A percentile compares a stretch with the other conserved stretches of the same genome.
phyloP scores from a whole-genome alignment of 1,139 yeast species.

The Magnusiomyces ingens region DNA sequence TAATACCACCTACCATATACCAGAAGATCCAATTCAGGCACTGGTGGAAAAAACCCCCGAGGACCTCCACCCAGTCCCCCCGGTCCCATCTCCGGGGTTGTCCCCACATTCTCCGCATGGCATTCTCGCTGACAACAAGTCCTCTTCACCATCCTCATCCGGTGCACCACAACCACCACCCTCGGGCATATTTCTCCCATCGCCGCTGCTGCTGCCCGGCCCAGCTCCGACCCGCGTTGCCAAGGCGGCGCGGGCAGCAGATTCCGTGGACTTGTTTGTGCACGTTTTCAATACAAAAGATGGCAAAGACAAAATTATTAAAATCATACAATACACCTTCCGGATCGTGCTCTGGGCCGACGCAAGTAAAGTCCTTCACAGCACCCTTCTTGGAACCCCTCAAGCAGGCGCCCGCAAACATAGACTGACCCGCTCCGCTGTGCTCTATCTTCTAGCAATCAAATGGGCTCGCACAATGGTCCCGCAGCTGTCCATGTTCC shows the following conservation, averaged over 20 bases:
- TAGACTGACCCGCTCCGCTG: neutral
- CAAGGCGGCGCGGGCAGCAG: neutral
- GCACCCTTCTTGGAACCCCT: slow-evolving; percentile 18
- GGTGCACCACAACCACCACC: no score
- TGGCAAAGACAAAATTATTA: slow-evolving; percentile 27
- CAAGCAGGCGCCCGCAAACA: neutral
- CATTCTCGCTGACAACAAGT: no score
- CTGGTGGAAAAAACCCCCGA: no score
- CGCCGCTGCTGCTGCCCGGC: no score
- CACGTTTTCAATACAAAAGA: slow-evolving; percentile 24
- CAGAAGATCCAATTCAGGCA: no score
- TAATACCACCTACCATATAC: no score
- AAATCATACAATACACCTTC: slow-evolving; percentile 11
- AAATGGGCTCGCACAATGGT: slow-evolving; percentile 5
- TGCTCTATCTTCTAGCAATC: slow-evolving; percentile 9
- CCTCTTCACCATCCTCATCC: no score
- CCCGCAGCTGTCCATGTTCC: slow-evolving; percentile 24
- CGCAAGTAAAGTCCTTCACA: neutral
- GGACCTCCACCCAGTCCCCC: no score
- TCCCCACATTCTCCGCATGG: no score
- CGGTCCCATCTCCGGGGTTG: no score
- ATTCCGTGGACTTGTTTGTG: slow-evolving; percentile 19
- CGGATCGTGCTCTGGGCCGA: slow-evolving; percentile 20
- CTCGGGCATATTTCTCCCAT: no score
- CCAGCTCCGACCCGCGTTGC: no score